Percentiles rank a stretch among this genome's conserved stretches.
These are phyloP conservation scores for Botrytis fabae DNA, from an alignment of 2,329 filamentous ascomycete species.

Conservation along the genomic window DNA sequence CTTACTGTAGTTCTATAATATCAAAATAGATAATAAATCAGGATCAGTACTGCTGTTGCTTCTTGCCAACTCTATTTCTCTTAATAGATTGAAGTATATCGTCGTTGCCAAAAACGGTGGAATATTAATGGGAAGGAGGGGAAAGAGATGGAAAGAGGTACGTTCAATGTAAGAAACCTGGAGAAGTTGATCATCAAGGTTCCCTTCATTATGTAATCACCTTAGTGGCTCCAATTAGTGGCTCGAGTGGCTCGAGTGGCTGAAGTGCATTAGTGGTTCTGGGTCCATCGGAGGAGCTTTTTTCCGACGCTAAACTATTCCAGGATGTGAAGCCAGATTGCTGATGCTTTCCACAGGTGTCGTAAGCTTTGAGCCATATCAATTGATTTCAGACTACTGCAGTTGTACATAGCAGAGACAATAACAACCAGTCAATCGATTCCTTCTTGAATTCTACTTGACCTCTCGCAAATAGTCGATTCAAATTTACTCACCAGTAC, in stretches of 20 bases:
- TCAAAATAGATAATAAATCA: not conserved
- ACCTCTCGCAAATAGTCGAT: not conserved
- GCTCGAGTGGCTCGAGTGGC: not conserved
- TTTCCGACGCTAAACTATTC: constrained; percentile 25
- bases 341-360: constrained; percentile 10
- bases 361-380: constrained; percentile 24
- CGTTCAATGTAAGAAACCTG: constrained; percentile 3
- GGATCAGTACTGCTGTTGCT: not conserved
- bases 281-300: constrained; percentile 23
- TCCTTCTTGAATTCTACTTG: not conserved
- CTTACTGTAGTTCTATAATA: not conserved
- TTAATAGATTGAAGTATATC: not conserved
- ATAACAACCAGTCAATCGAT: constrained; percentile 12
- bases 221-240: not conserved
- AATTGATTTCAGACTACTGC: not conserved
- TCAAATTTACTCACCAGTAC: not conserved
- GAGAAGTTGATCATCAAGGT: constrained; percentile 6
- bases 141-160: not conserved
- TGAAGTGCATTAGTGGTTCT: constrained; percentile 21
- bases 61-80: not conserved
- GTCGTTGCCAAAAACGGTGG: not conserved
- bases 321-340: constrained; percentile 29
- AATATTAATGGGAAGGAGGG: not conserved
- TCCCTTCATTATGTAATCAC: constrained; percentile 17
- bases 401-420: not conserved